A percentile compares a stretch with the other conserved stretches of the same genome.
Evolutionary conservation across 2,329 filamentous ascomycete species (phyloP).

Genomic region (Emmonsiellopsis sp.): DNA sequence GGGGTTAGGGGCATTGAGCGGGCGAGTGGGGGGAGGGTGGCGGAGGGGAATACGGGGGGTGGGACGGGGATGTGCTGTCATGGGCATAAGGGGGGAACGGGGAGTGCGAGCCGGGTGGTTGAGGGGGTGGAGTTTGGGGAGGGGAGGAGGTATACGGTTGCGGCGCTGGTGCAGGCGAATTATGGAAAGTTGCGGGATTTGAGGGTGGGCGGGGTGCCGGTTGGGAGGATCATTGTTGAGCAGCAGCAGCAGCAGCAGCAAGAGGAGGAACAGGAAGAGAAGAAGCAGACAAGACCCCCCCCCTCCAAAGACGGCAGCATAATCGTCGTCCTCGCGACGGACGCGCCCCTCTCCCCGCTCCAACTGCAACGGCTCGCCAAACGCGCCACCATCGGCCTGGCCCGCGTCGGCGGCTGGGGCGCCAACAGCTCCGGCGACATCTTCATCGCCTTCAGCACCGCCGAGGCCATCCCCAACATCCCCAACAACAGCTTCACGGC

Average conservation of each 20-base stretch:
- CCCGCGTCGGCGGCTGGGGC: conserved; percentile 52
- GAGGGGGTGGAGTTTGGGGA: conserved; percentile 36
- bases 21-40: conserved; percentile 41
- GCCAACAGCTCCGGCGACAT: conserved; percentile 57
- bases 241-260: neutral
- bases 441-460: conserved; percentile 58
- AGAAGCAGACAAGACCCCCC: neutral
- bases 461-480: conserved; percentile 36
- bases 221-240: conserved; percentile 41
- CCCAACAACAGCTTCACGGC: conserved; percentile 14
- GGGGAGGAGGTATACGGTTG: conserved; percentile 47
- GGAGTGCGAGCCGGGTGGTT: conserved; percentile 51
- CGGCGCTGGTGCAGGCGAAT: conserved; percentile 55
- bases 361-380: conserved; percentile 51
- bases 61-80: conserved; percentile 62
- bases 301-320: conserved; percentile 45
- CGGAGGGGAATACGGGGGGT: conserved; percentile 55
- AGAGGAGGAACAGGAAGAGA: neutral
- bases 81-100: conserved; percentile 58
- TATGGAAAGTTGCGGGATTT: conserved; percentile 51
- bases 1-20: conserved; percentile 45
- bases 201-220: conserved; percentile 50
- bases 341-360: conserved; percentile 49
- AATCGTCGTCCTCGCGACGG: conserved; percentile 51
- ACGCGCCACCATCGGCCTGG: conserved; percentile 52